A percentile compares a stretch with the other conserved stretches of the same genome.
These are phyloP conservation scores for Cenococcum geophilum DNA, from an alignment of 495 filamentous ascomycete genomes.

Conservation along the genomic window DNA sequence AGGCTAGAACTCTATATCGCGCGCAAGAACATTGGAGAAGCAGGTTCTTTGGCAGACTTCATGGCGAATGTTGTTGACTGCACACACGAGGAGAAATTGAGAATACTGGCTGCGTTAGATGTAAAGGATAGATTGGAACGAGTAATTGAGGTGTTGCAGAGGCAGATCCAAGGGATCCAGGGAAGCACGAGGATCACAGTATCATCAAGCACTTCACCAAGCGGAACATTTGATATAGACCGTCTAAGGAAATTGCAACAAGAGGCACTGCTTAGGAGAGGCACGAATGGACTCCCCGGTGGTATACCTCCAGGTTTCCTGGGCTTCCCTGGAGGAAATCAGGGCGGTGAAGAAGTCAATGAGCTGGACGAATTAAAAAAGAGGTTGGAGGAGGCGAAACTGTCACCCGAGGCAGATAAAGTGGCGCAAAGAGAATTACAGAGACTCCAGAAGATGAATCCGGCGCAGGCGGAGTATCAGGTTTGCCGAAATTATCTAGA, in stretches of 20 bases:
- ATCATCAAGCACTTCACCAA: slow-evolving; percentile 42
- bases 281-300: slow-evolving; percentile 45
- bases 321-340: slow-evolving; percentile 38
- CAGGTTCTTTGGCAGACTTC: slow-evolving; percentile 88
- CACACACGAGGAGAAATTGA: slow-evolving; percentile 79
- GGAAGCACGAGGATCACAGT: slow-evolving; percentile 70
- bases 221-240: slow-evolving; percentile 39
- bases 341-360: slow-evolving; percentile 55
- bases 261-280: slow-evolving; percentile 48
- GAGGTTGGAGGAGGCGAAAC: slow-evolving; percentile 70
- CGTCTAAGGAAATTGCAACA: slow-evolving; percentile 49
- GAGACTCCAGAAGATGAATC: slow-evolving; percentile 88
- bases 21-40: slow-evolving; percentile 67
- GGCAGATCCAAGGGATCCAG: slow-evolving; percentile 74
- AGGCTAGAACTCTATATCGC: slow-evolving; percentile 79
- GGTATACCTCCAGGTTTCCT: slow-evolving; percentile 45
- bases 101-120: slow-evolving; percentile 69
- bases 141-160: slow-evolving; percentile 71
- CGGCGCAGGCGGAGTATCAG: slow-evolving; percentile 89
- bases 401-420: slow-evolving; percentile 71
- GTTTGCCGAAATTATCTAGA: slow-evolving; percentile 93
- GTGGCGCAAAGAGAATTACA: slow-evolving; percentile 85
- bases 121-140: slow-evolving; percentile 69
- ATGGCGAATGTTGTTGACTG: slow-evolving; percentile 84
- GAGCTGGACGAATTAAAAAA: slow-evolving; percentile 91